Evolutionary conservation across 768 basidiomycete species (phyloP).

Genomic region (Exidia glandulosa): DNA sequence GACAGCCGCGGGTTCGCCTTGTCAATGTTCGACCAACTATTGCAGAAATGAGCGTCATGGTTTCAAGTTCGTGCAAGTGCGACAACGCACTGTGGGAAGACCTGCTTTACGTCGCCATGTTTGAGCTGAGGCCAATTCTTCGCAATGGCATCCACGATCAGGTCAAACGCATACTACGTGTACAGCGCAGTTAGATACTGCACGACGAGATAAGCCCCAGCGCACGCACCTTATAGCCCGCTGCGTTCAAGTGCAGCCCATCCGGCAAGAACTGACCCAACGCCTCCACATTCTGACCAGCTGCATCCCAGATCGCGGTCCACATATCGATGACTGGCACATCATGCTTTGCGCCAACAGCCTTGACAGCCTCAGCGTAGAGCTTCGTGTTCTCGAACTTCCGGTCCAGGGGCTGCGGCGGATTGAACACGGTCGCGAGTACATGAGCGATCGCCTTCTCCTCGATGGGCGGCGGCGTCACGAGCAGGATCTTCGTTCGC

Average conservation of each 20-base stretch:
- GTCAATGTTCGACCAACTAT: no score
- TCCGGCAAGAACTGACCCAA: conserved; percentile 50
- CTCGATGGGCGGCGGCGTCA: conserved; percentile 80
- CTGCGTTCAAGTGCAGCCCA: conserved; percentile 70
- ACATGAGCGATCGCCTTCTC: conserved; percentile 43
- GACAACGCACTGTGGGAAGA: conserved; percentile 58
- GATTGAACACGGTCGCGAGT: conserved; percentile 37
- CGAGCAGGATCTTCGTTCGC: conserved; percentile 66
- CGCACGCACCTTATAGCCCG: conserved; percentile 56
- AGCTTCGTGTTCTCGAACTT: conserved; percentile 47
- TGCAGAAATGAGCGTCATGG: no score
- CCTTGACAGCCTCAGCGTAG: conserved; percentile 63
- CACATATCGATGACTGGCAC: conserved; percentile 68
- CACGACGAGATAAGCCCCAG: no score
- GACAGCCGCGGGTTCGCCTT: no score
- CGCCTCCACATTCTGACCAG: conserved; percentile 44
- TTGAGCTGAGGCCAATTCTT: conserved; percentile 57
- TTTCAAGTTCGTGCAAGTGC: no score
- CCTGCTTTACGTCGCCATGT: conserved; percentile 43
- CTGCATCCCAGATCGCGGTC: conserved; percentile 57
- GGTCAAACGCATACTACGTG: conserved; percentile 59
- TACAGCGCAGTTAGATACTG: neutral
- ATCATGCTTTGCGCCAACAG: conserved; percentile 40
- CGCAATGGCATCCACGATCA: conserved; percentile 44
- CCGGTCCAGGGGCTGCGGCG: conserved; percentile 47